Base-by-base conservation (phyloP, 1,139 yeast species). In the Taphrina confusa region DNA sequence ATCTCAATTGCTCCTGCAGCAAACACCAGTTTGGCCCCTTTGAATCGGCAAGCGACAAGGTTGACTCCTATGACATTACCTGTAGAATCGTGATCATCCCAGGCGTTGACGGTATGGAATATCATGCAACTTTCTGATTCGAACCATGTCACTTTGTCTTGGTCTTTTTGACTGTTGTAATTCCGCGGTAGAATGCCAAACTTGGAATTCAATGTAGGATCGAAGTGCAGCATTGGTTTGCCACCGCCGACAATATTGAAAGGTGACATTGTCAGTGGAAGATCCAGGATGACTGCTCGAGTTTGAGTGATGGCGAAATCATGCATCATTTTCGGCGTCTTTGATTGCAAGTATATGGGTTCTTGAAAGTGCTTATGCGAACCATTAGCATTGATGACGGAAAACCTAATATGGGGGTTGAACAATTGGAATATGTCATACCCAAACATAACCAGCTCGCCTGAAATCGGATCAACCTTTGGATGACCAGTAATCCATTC, bases 401-500 rank as follows among this genome's bases (percentile, higher is more conserved):
- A 57, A 11, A 34, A 30, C 8, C 61, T 33, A n/a, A 57, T 50
- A 36, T 49, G 42, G 4, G 61, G 61, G 20, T 49, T 49, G 42
- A 31, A 37, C 14, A 56, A 42, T 31, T 49, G 57, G 18, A 57
- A 57, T 34, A 57, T 57, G 57, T 57, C 57, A 16, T 49, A 49
- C 30, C 61, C 61, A 57, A 57, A 57, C 61, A 50, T 57, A 37
- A 57, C 37, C 18, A 57, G 47, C 14, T 57, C 57, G 5, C 61
- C 61, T 6, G 42, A 37, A 16, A 49, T 23, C 2, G 61, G 61
- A 27, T 57, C 61, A 9, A 57, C 57, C 20, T 57, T 57, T 20
- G 61, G 61, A 31, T 57, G 61, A 16, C 54, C 61, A 18, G 61
- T 57, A n/a, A 50, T 42, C 61, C 61, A 57, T 27, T 57, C 61